phyloP scores from a whole-genome alignment of 2,329 filamentous ascomycete species.

The Penicillium sp. region DNA sequence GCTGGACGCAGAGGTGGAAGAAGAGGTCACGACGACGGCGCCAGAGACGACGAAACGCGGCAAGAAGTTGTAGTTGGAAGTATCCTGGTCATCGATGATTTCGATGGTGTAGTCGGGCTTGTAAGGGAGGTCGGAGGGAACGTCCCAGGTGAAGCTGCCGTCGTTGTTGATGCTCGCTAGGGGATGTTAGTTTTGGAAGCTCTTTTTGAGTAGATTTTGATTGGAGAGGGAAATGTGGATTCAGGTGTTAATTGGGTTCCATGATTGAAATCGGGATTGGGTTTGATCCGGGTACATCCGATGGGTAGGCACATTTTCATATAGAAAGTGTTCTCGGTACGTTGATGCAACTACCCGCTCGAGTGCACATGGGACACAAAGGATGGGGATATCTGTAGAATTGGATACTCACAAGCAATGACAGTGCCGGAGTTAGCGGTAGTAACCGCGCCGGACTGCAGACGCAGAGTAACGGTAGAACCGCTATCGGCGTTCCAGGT shows the following conservation, averaged over 20 bases:
- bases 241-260: no score
- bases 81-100: conserved; percentile 54
- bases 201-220: no score
- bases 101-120: conserved; percentile 57
- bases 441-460: conserved; percentile 51
- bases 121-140: conserved; percentile 46
- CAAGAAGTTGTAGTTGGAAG: conserved; percentile 55
- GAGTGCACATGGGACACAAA: neutral
- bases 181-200: neutral
- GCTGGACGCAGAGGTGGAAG: conserved; percentile 31
- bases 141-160: conserved; percentile 55
- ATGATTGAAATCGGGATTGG: neutral
- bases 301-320: neutral
- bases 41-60: conserved; percentile 56
- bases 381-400: neutral
- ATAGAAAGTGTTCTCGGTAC: neutral
- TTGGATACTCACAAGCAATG: conserved; percentile 48
- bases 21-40: conserved; percentile 39
- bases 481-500: conserved; percentile 55
- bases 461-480: conserved; percentile 57
- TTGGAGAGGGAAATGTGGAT: neutral
- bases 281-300: neutral
- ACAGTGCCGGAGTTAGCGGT: conserved; percentile 46
- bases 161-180: conserved; percentile 54
- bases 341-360: neutral